A percentile compares a stretch with the other conserved stretches of the same genome.
Evolutionary conservation across 129 eudicot genomes (phyloP).

Genomic region (Logfia minima): DNA sequence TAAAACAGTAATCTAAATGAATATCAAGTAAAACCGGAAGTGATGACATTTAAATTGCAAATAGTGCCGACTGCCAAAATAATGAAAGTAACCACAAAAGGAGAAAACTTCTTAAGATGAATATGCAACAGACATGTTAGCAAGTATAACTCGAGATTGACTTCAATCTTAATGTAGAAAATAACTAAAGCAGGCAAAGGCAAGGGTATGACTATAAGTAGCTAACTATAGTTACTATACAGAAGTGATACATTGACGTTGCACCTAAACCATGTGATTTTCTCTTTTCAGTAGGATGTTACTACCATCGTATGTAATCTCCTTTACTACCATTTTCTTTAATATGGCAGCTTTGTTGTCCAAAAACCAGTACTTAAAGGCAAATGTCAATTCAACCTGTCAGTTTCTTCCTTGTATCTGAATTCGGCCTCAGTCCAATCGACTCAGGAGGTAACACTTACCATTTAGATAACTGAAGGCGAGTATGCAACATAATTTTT

Average conservation of each 20-base stretch:
- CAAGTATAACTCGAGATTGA: conserved; percentile 3
- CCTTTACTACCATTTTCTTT: not conserved
- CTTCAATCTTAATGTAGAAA: conserved; percentile 7
- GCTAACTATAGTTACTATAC: not conserved
- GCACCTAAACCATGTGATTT: not conserved
- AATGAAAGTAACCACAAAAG: conserved; percentile 12
- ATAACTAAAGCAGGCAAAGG: conserved; percentile 16
- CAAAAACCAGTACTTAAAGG: not conserved
- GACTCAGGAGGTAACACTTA: not conserved
- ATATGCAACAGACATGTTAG: not conserved
- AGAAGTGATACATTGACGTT: not conserved
- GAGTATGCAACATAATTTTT: not conserved
- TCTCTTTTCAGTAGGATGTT: conserved; percentile 7
- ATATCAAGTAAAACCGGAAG: not conserved
- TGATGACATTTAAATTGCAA: not conserved
- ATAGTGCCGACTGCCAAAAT: not conserved
- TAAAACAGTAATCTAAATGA: conserved; percentile 2
- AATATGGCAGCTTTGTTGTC: not conserved
- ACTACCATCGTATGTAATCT: not conserved
- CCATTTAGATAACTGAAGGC: not conserved
- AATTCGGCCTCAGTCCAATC: not conserved
- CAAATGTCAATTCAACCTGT: not conserved
- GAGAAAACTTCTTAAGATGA: not conserved
- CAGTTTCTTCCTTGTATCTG: not conserved
- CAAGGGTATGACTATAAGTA: not conserved